phyloP scores from a whole-genome alignment of 306 rosid genomes.

The Herpetospermum pedunculosum region DNA sequence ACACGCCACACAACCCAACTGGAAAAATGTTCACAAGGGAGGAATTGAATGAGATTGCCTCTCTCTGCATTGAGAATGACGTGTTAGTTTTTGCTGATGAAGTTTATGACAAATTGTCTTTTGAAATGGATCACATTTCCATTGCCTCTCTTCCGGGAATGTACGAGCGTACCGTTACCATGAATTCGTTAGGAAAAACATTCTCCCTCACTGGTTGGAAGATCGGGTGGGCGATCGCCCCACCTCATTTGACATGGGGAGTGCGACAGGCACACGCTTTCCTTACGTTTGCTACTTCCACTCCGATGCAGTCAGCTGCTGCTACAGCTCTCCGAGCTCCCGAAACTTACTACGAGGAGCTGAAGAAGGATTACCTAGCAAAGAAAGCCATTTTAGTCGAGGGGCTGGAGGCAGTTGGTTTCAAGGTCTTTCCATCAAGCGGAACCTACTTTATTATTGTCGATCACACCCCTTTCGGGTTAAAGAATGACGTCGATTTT shows the following conservation, averaged over 20 bases:
- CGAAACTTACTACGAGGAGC: constrained; percentile 59
- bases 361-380: constrained; percentile 59
- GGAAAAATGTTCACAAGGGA: constrained; percentile 79
- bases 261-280: constrained; percentile 62
- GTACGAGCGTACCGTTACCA: constrained; percentile 74
- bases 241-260: constrained; percentile 75
- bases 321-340: constrained; percentile 90
- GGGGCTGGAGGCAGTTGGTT: constrained; percentile 75
- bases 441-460: constrained; percentile 91
- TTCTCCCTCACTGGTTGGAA: constrained; percentile 93
- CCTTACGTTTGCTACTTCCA: constrained; percentile 66
- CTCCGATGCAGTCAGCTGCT: constrained; percentile 89
- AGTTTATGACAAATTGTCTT: constrained; percentile 82
- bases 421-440: constrained; percentile 69
- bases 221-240: constrained; percentile 87
- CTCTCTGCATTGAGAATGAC: constrained; percentile 82
- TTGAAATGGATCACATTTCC: constrained; percentile 86
- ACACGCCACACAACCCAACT: constrained; percentile 79
- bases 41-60: constrained; percentile 54
- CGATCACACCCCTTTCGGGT: constrained; percentile 91
- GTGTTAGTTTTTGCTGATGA: constrained; percentile 74
- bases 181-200: constrained; percentile 88
- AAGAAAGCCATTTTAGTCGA: constrained; percentile 77
- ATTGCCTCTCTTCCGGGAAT: constrained; percentile 79
- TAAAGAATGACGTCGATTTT: constrained; percentile 63